Base-by-base conservation (phyloP, 2,329 filamentous ascomycete species). In the Thelonectria blattea region DNA sequence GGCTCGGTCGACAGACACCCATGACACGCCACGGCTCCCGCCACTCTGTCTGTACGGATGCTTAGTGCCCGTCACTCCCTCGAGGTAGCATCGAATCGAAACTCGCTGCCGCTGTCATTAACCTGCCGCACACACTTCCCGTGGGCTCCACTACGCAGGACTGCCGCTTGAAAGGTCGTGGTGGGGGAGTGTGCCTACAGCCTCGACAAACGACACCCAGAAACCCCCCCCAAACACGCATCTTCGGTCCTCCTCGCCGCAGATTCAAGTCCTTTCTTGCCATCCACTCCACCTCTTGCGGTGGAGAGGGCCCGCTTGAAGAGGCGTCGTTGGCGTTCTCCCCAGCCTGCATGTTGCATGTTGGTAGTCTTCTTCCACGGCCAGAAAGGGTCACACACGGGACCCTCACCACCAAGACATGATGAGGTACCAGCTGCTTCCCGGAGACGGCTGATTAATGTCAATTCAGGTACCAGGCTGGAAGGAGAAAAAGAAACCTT, bases 361-460 rank as follows among this genome's bases (percentile, higher is more conserved):
- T 71, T 71, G 64, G 65, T 72, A 66, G 63, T 60, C 65, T 66
- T 60, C 57, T 61, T 62, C 56, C 53, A 54, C 58, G 60, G 65
- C 30, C 52, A 64, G 63, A 65, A 72, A 66, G 72, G 69, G 65
- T 71, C 68, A 70, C 71, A 76, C 74, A 74, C 73, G 73, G 72
- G 70, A 65, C 72, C 70, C 68, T 58, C 62, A 60, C 67, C 50
- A 60, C 69, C 68, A 58, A 75, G 69, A 75, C 72, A 75, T 71
- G 75, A 69, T 67, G 64, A 71, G 69, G 65, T 65, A 47, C 68
- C 60, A 62, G 67, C 61, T 64, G 69, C 62, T 64, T 68, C 62
- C 67, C 52, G 52, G 65, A 67, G 63, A 61, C 51, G 60, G 52
- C 56, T 61, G 65, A 68, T 71, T 67, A 70, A 60, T 65, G 64